These are phyloP conservation scores for Xerocomellus dryophilus DNA, from an alignment of 768 basidiomycete species.

Conservation along the genomic window DNA sequence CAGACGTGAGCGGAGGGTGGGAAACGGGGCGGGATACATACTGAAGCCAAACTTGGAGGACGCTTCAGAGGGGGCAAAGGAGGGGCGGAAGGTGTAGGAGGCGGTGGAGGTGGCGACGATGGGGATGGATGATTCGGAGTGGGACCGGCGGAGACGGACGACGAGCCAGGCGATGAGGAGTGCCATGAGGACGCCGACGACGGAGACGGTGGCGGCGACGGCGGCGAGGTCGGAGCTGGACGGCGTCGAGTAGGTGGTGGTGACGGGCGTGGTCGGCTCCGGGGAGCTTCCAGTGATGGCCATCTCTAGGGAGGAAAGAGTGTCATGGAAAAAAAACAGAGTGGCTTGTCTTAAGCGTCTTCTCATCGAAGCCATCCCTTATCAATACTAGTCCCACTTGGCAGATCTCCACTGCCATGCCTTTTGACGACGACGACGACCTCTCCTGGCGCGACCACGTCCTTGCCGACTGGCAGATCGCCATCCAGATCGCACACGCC, in stretches of 20 bases:
- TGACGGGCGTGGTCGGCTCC: not conserved
- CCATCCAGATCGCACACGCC: conserved; percentile 52
- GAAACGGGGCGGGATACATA: conserved; percentile 1
- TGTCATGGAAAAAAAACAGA: no score
- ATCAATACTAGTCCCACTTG: not conserved
- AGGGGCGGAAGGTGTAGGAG: conserved; percentile 20
- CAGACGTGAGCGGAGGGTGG: not conserved
- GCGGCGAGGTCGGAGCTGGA: conserved; percentile 18
- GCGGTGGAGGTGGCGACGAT: not conserved
- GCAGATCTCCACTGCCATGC: not conserved
- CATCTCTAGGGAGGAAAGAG: no score
- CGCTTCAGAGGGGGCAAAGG: conserved; percentile 22
- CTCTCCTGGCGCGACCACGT: conserved; percentile 54
- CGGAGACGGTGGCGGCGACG: conserved; percentile 23
- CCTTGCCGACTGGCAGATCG: conserved; percentile 52
- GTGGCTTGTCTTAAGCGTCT: no score
- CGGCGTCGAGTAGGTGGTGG: conserved; percentile 11
- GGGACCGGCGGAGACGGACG: conserved; percentile 21
- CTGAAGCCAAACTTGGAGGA: conserved; percentile 31
- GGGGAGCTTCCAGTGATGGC: not conserved
- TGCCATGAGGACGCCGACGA: conserved; percentile 27
- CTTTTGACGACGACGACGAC: conserved; percentile 16
- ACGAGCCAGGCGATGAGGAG: conserved; percentile 26
- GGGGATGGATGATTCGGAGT: not conserved
- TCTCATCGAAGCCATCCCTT: not conserved